A percentile compares a stretch with the other conserved stretches of the same genome.
Evolutionary conservation across 2,329 filamentous ascomycete genomes (phyloP).

Genomic region (Magnaporthiopsis incrustans): DNA sequence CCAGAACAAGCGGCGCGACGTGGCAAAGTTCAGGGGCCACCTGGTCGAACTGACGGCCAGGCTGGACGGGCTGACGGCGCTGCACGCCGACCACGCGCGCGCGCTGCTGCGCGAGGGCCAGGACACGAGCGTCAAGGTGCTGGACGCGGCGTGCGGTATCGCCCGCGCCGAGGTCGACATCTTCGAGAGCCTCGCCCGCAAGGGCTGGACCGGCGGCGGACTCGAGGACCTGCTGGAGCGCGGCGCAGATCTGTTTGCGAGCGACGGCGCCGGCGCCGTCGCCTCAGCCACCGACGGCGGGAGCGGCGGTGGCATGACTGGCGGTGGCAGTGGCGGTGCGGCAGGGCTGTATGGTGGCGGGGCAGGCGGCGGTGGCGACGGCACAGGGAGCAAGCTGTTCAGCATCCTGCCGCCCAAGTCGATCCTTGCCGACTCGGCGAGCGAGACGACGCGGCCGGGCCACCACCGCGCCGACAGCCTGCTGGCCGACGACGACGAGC

Average conservation of each 20-base stretch:
- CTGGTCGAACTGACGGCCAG: constrained; percentile 54
- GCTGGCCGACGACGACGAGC: constrained; percentile 38
- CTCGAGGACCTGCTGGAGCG: constrained; percentile 58
- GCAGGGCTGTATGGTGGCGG: no score
- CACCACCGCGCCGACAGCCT: constrained; percentile 47
- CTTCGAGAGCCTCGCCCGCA: constrained; percentile 57
- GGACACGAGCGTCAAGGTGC: constrained; percentile 53
- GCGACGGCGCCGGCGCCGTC: constrained; percentile 14
- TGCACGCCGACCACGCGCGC: constrained; percentile 54
- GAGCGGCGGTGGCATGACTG: constrained; percentile 14
- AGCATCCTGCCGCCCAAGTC: constrained; percentile 57
- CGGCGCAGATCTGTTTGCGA: constrained; percentile 45
- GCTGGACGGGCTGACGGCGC: constrained; percentile 52
- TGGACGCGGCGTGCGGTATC: constrained; percentile 57
- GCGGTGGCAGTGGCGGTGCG: constrained; percentile 21
- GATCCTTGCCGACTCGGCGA: constrained; percentile 46
- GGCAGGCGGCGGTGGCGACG: constrained; percentile 20
- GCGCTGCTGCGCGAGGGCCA: constrained; percentile 55
- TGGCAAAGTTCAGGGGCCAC: constrained; percentile 53
- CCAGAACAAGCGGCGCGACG: constrained; percentile 50
- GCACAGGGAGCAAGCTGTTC: constrained; percentile 45
- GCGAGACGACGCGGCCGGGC: constrained; percentile 24
- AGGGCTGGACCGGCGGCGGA: constrained; percentile 60
- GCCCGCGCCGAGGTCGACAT: constrained; percentile 64
- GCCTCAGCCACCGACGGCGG: constrained; percentile 10